Evolutionary conservation across 1,284 basidiomycete species (phyloP).

Genomic region (Peniophora sp.): DNA sequence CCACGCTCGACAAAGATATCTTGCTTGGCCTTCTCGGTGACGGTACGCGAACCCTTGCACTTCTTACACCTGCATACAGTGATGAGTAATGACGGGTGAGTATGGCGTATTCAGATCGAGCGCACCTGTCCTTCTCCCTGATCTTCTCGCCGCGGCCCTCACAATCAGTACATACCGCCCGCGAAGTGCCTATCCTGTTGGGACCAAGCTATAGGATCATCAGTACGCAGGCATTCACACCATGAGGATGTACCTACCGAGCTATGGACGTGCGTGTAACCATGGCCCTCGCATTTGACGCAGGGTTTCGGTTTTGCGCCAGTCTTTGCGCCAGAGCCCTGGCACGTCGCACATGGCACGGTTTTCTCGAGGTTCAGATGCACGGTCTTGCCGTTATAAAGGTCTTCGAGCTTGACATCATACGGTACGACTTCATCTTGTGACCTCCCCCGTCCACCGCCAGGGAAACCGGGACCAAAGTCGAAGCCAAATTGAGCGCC

Average conservation of each 20-base stretch:
- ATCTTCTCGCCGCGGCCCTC: constrained; percentile 74
- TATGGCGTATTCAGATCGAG: constrained; percentile 5
- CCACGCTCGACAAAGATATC: constrained; percentile 85
- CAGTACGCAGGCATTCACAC: constrained; percentile 1
- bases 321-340: constrained; percentile 78
- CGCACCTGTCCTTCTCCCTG: constrained; percentile 82
- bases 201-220: constrained; percentile 34
- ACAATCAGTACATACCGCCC: constrained; percentile 70
- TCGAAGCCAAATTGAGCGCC: constrained; percentile 41
- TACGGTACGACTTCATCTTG: constrained; percentile 60
- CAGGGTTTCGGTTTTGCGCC: constrained; percentile 79
- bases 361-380: constrained; percentile 89
- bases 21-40: constrained; percentile 83
- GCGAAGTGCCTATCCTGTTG: constrained; percentile 40
- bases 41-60: constrained; percentile 84
- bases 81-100: constrained; percentile 2
- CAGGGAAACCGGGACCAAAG: constrained; percentile 42
- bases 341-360: constrained; percentile 71
- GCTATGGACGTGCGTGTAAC: constrained; percentile 59
- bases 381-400: constrained; percentile 87
- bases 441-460: constrained; percentile 59
- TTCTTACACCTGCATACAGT: constrained; percentile 75
- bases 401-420: constrained; percentile 84
- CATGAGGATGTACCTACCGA: constrained; percentile 31
- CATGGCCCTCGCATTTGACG: constrained; percentile 78